Conservation (phyloP, 768 basidiomycete genomes). For the Crepidotus variabilis region DNA sequence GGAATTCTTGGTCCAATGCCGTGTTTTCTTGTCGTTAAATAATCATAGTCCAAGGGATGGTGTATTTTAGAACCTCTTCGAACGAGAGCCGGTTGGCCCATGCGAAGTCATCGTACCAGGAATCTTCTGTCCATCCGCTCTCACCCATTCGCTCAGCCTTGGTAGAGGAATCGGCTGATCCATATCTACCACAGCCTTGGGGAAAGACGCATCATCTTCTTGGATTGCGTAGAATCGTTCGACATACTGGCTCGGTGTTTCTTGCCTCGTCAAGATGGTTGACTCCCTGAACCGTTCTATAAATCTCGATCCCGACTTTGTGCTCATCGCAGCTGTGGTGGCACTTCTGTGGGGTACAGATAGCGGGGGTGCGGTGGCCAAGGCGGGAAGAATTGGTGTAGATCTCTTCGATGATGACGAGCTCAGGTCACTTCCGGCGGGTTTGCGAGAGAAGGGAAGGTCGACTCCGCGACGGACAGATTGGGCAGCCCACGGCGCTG, state of each 20-base stretch:
- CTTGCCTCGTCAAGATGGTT: conserved; percentile 25
- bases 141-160: conserved; percentile 48
- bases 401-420: conserved; percentile 16
- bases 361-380: conserved; percentile 11
- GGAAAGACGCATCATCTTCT: conserved; percentile 28
- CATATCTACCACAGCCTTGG: conserved; percentile 37
- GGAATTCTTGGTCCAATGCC: conserved; percentile 8
- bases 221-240: conserved; percentile 11
- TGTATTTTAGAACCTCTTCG: background rate
- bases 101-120: background rate
- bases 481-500: conserved; percentile 48
- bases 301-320: conserved; percentile 31
- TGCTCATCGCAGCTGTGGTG: conserved; percentile 1
- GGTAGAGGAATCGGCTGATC: conserved; percentile 57
- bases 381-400: conserved; percentile 3
- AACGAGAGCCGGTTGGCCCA: background rate
- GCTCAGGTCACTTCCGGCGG: conserved; percentile 6
- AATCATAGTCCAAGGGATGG: background rate
- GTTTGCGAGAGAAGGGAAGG: conserved; percentile 40
- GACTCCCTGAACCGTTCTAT: conserved; percentile 38
- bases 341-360: conserved; percentile 21
- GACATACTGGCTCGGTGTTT: conserved; percentile 19
- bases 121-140: conserved; percentile 31
- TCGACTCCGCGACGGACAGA: conserved; percentile 54
- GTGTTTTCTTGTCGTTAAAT: conserved; percentile 8